Base-by-base conservation (phyloP, 371 early-diverging fungal genomes). In the Capniomyces stellatus region DNA sequence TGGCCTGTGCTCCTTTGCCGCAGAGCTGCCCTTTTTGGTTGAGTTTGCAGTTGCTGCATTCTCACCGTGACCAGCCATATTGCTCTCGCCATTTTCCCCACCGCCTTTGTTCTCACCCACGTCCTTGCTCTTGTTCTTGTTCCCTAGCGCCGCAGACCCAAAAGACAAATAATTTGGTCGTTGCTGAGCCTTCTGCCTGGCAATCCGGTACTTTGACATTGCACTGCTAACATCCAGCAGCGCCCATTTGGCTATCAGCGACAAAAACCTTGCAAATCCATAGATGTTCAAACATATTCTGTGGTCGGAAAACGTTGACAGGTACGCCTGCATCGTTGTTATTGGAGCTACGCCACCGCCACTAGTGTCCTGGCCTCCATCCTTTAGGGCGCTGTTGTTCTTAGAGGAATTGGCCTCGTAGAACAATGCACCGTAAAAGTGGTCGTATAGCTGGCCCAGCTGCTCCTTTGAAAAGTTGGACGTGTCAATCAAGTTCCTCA, bases 391-490 rank as follows among this genome's bases (percentile, higher is more conserved):
- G 28, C 13, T 49, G 18, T 49, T 21, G 10, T 29, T n/a, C n/a
- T 49, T 30, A 8, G 29, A n/a, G 25, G n/a, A 13, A 4, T 2
- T 3, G 8, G 49, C 18, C 27, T 59, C 43, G 49, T 64, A 69
- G 60, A 82, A 93, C 43, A 87, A 64, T 0, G 87, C 88, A 41
- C 74, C 77, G 60, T 83, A 87, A 69, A 78, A 94, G 42, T 83
- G 75, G 62, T 96, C 92, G 64, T 92, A 94, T 23, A 96, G 64
- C 27, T 79, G 73, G 24, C 84, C 74, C 29, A 94, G 66, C 57
- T 93, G 82, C 28, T 88, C 83, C 58, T 88, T 87, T 55, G 76
- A 77, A 52, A 96, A 87, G 27, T 78, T 78, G 41, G 77, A 75
- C 3, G 73, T 72, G 42, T 82, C 74, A 0, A 74, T 66, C 24